phyloP scores from a whole-genome alignment of 176 grass and related monocot species.

The Phoenix roebelenii region DNA sequence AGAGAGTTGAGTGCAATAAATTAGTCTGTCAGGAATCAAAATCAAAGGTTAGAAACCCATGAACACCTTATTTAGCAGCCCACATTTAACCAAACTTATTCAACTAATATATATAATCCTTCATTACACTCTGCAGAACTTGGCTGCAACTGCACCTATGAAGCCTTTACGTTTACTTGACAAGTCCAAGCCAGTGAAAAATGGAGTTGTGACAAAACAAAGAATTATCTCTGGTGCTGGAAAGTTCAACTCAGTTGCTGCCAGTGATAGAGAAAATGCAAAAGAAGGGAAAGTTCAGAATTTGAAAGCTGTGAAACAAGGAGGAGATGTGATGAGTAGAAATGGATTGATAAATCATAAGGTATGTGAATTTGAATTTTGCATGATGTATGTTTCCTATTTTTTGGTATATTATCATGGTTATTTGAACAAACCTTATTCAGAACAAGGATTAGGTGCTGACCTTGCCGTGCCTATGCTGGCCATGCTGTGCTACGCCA shows the following conservation, averaged over 20 bases:
- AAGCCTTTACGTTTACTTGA: constrained; percentile 1
- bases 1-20: not conserved
- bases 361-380: too few species aligned
- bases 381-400: too few species aligned
- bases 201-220: not conserved
- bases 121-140: not conserved
- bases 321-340: too few species aligned
- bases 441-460: too few species aligned
- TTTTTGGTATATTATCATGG: too few species aligned
- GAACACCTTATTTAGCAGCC: not conserved
- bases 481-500: too few species aligned
- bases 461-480: too few species aligned
- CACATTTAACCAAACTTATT: not conserved
- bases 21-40: constrained; percentile 1
- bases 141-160: not conserved
- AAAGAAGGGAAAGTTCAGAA: not conserved
- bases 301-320: too few species aligned
- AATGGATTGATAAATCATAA: too few species aligned
- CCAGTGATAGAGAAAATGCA: constrained; percentile 1
- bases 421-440: too few species aligned
- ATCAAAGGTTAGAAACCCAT: constrained; percentile 1
- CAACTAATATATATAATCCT: not conserved
- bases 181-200: not conserved
- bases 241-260: not conserved
- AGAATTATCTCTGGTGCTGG: not conserved